Evolutionary conservation across 176 grass and related monocot species (phyloP).

Genomic region (Triticum urartu): DNA sequence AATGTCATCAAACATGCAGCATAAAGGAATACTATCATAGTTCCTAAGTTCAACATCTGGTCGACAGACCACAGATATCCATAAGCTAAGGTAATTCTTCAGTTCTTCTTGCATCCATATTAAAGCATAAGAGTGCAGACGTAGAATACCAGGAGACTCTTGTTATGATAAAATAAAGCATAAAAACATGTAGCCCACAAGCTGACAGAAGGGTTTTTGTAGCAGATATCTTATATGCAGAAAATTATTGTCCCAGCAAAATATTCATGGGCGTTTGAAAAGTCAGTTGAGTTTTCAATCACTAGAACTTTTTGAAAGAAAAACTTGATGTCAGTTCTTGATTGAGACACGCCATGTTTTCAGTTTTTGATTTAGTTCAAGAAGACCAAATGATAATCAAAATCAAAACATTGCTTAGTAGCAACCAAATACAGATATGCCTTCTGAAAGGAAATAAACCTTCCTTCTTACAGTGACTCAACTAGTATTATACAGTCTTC

Average conservation of each 20-base stretch:
- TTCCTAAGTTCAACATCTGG: conserved; percentile 5
- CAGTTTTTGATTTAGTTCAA: conserved; percentile 15
- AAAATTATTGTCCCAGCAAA: neutral
- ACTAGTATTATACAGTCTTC: neutral
- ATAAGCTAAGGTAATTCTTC: conserved; percentile 4
- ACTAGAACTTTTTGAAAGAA: neutral
- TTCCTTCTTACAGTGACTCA: neutral
- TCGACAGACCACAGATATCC: neutral
- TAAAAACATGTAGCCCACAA: neutral
- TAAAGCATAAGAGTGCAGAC: neutral
- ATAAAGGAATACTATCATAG: conserved; percentile 4
- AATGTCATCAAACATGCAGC: conserved; percentile 25
- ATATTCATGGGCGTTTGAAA: neutral
- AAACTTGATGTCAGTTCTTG: neutral
- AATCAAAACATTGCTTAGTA: neutral
- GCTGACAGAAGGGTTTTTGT: neutral
- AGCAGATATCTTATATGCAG: neutral
- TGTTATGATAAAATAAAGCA: conserved; percentile 1
- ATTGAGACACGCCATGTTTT: neutral
- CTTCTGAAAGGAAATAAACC: neutral
- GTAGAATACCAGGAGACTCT: neutral
- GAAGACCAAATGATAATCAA: conserved; percentile 2
- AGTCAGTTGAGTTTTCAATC: neutral
- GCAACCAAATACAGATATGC: neutral
- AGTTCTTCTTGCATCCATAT: neutral